Percentiles rank a stretch among this genome's conserved stretches.
phyloP scores from a whole-genome alignment of 2,329 filamentous ascomycete species.

The Incumbomyces delicatus region DNA sequence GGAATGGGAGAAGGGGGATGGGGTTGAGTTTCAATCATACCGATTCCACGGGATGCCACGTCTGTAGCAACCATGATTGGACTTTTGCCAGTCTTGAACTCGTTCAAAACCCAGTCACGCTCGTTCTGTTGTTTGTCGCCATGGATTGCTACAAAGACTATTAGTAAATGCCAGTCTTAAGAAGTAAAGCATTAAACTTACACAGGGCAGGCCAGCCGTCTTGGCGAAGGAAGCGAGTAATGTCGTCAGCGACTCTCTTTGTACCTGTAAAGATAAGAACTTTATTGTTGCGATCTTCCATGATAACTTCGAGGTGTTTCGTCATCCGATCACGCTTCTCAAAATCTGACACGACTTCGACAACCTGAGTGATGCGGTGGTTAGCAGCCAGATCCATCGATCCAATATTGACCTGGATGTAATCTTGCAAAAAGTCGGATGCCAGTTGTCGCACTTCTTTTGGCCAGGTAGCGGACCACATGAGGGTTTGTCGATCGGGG shows the following conservation, averaged over 20 bases:
- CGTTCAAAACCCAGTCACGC: slow-evolving; percentile 97
- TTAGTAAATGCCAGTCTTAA: slow-evolving; percentile 27
- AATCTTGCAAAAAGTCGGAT: slow-evolving; percentile 82
- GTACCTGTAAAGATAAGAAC: slow-evolving; percentile 80
- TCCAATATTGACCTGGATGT: slow-evolving; percentile 97
- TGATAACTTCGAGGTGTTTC: slow-evolving; percentile 94
- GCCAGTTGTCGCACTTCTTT: slow-evolving; percentile 94
- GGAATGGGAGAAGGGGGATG: slow-evolving; percentile 25
- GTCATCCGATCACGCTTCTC: slow-evolving; percentile 98
- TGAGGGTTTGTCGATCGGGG: slow-evolving; percentile 95
- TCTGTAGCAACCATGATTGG: slow-evolving; percentile 99
- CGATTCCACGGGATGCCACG: slow-evolving; percentile 99
- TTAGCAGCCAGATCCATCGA: slow-evolving; percentile 94
- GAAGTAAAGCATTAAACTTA: slow-evolving; percentile 42
- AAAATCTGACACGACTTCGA: slow-evolving; percentile 90
- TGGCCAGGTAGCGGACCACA: slow-evolving; percentile 99
- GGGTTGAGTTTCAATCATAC: slow-evolving; percentile 63
- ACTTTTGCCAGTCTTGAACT: slow-evolving; percentile 99
- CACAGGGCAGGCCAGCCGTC: slow-evolving; percentile 96
- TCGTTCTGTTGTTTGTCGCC: slow-evolving; percentile 99
- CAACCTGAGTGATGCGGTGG: slow-evolving; percentile 94
- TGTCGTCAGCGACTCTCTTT: slow-evolving; percentile 92
- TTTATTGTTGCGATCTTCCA: slow-evolving; percentile 95
- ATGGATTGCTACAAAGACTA: slow-evolving; percentile 65
- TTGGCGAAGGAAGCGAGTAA: slow-evolving; percentile 92